These are phyloP conservation scores for Odontarrhena argentea DNA, from an alignment of 345 rosid species.

Conservation along the genomic window DNA sequence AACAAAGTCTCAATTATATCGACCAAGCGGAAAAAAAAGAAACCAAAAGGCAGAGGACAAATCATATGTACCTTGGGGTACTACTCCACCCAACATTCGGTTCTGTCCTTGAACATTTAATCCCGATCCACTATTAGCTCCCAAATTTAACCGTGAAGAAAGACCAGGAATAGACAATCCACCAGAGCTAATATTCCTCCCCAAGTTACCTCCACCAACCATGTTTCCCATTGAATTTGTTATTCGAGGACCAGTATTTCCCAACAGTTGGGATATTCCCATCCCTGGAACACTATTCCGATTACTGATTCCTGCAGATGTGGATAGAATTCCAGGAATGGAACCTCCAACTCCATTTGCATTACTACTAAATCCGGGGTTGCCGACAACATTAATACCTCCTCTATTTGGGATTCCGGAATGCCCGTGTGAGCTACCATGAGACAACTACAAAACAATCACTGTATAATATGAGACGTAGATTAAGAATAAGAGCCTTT, in stretches of 20 bases:
- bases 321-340: slow-evolving; percentile 93
- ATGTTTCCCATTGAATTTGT: slow-evolving; percentile 89
- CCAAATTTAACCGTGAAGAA: slow-evolving; percentile 75
- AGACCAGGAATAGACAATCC: slow-evolving; percentile 89
- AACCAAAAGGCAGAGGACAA: background rate
- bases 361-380: slow-evolving; percentile 80
- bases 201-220: slow-evolving; percentile 90
- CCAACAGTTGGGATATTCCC: slow-evolving; percentile 91
- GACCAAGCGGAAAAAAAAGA: background rate
- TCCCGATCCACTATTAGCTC: slow-evolving; percentile 83
- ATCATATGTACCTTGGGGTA: slow-evolving; percentile 77
- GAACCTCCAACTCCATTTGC: slow-evolving; percentile 90
- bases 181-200: slow-evolving; percentile 82
- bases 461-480: slow-evolving; percentile 16
- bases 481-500: slow-evolving; percentile 5
- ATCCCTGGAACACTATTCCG: slow-evolving; percentile 80
- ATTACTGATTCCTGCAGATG: slow-evolving; percentile 80
- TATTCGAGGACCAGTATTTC: slow-evolving; percentile 82
- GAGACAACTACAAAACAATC: slow-evolving; percentile 74
- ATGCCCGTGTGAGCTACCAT: slow-evolving; percentile 83
- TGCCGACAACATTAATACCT: slow-evolving; percentile 84
- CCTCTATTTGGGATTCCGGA: slow-evolving; percentile 93
- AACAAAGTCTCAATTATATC: slow-evolving; percentile 10
- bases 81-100: slow-evolving; percentile 76
- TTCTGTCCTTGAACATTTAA: slow-evolving; percentile 86